Evolutionary conservation across 2,329 filamentous ascomycete genomes (phyloP), one percentile per base, ranked within the genome.

Genomic region (Monosporascus sp.): DNA sequence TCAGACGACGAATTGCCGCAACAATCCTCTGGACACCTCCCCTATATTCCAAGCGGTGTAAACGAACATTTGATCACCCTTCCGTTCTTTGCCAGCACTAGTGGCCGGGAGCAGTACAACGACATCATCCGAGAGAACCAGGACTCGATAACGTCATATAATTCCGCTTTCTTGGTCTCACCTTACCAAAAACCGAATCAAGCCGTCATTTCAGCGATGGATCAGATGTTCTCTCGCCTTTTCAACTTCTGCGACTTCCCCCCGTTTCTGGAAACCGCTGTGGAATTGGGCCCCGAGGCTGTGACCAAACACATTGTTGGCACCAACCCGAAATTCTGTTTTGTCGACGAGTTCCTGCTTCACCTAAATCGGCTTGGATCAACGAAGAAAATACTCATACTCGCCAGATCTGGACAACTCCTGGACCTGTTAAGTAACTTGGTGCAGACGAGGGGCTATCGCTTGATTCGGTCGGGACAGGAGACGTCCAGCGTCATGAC

Each of bases 281-380:
- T 67, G 2, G 62, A 74, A 14, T 68, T 81, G 52, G 65, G 72
- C 2, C 61, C 73, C 7, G 62, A 66, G 4, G 72, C 77, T 22
- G 69, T 74, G 51, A 76, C 77, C 59, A 84, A 77, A 61, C 80
- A 82, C 58, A 75, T 77, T 2, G 74, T 77, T 52, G 77, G 77
- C 50, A 77, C 80, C 9, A 86, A 83, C 64, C 70, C 79, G 51
- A 87, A 87, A 59, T 82, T 80, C 59, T 76, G 74, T 35, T 86
- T 87, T 58, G 60, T 85, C 6, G 77, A 74, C 45, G 80, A 84
- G 56, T 69, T 87, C 3, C 63, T 85, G 31, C 69, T 76, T 20
- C 62, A 66, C 8, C 62, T 84, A 11, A 62, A 64, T n/a, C 65
- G 69, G 17, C 65, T 69, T 11, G 58, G 59, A 17, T 65, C 65